phyloP scores from a whole-genome alignment of 2,329 filamentous ascomycete species.

The Calycina marina region DNA sequence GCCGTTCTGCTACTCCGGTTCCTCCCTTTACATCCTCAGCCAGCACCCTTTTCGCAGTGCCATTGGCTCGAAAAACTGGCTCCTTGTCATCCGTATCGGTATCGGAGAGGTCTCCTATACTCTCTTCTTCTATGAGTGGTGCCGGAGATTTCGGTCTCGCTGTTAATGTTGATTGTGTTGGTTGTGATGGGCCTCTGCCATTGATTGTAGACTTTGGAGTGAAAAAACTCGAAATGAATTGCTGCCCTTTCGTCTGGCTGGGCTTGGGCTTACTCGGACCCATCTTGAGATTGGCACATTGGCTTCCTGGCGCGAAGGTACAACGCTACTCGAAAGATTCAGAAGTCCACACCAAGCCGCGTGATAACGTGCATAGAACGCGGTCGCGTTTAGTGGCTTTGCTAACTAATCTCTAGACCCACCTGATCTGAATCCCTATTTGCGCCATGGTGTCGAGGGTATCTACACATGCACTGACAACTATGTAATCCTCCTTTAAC shows the following conservation, averaged over 20 bases:
- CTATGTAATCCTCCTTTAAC: too few relatives aligned
- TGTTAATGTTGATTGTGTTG: too few relatives aligned
- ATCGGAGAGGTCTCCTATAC: conserved; percentile 14
- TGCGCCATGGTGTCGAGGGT: too few relatives aligned
- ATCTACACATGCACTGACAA: too few relatives aligned
- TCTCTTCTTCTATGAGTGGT: conserved; percentile 12
- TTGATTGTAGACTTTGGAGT: conserved; percentile 35
- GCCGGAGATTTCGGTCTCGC: conserved; percentile 19
- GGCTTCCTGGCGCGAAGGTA: too few relatives aligned
- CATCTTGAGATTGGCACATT: too few relatives aligned
- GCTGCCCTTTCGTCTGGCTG: conserved; percentile 39
- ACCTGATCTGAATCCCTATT: too few relatives aligned
- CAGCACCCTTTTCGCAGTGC: conserved; percentile 33
- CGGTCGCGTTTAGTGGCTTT: too few relatives aligned
- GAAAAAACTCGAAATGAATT: conserved; percentile 80
- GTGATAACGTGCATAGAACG: too few relatives aligned
- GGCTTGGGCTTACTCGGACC: conserved; percentile 10
- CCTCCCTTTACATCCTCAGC: conserved; percentile 31
- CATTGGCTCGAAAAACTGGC: conserved; percentile 5
- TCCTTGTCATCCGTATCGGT: conserved; percentile 17
- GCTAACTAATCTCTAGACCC: too few relatives aligned
- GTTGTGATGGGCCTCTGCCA: conserved; percentile 1
- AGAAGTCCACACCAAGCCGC: too few relatives aligned
- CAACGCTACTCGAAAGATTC: too few relatives aligned
- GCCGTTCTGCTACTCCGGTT: conserved; percentile 26